phyloP scores from a whole-genome alignment of 768 basidiomycete genomes.

The Tylopilus intermedius region DNA sequence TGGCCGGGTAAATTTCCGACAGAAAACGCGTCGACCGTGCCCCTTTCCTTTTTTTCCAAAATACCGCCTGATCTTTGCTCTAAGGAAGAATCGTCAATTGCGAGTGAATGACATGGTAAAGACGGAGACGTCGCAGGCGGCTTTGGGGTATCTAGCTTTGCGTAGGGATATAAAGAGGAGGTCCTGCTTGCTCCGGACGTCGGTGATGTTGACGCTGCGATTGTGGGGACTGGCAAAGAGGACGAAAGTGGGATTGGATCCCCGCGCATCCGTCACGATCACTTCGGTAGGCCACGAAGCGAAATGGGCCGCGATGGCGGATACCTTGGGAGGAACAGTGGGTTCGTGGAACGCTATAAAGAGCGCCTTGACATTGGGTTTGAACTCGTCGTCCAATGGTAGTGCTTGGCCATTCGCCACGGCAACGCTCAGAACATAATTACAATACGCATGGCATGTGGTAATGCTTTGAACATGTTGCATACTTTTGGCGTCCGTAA shows the following conservation, averaged over 20 bases:
- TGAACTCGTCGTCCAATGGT: constrained; percentile 64
- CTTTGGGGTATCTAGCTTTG: constrained; percentile 89
- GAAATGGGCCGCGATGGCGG: constrained; percentile 82
- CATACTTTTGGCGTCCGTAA: constrained; percentile 65
- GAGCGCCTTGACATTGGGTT: constrained; percentile 76
- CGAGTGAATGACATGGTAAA: constrained; percentile 86
- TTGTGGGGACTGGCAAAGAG: constrained; percentile 82
- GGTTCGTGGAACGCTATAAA: constrained; percentile 73
- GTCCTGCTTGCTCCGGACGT: constrained; percentile 83
- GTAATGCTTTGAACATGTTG: constrained; percentile 59
- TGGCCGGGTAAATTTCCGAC: constrained; percentile 78
- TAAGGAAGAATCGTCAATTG: constrained; percentile 62
- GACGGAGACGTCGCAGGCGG: constrained; percentile 93
- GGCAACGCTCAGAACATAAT: constrained; percentile 78
- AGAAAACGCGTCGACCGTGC: constrained; percentile 81
- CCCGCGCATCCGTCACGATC: constrained; percentile 82
- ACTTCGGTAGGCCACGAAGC: constrained; percentile 85
- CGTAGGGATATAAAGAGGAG: constrained; percentile 86
- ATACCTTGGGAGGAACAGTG: constrained; percentile 49
- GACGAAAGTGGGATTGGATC: too few species aligned
- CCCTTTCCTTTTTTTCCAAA: constrained; percentile 78
- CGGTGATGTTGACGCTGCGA: constrained; percentile 85
- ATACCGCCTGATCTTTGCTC: constrained; percentile 65
- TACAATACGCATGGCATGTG: constrained; percentile 67
- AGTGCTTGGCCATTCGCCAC: constrained; percentile 67